Base-by-base conservation (phyloP, 345 rosid genomes). In the Populus davidiana region DNA sequence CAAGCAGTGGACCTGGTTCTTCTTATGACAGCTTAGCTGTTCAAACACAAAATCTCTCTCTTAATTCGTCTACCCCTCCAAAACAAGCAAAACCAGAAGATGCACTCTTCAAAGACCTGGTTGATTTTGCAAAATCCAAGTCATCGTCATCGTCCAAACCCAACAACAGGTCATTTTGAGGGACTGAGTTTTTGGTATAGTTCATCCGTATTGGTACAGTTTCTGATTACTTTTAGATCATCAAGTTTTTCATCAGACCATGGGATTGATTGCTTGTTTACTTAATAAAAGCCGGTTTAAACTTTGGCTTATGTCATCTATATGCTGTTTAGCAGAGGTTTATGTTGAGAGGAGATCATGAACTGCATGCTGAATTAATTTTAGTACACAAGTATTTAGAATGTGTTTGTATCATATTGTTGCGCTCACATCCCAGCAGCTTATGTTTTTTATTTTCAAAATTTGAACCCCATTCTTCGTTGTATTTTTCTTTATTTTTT, bases 71-170 rank as follows among this genome's bases (percentile, higher is more conserved):
- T 9, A 25, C 87, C 36, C 88, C 89, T 21, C 77, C 87, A 75
- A 89, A 87, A 79, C 86, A 91, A 79, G 87, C 77, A 49, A 91
- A 90, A 82, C 91, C 91, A 41, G 98, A 96, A 81, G 98, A 92
- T 80, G 91, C 83, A 61, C 93, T 96, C 72, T 93, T 96, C 87
- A 90, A 92, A 83, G 99, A 93, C 83, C 86, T 96, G 64, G 85
- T 96, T 56, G 99, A 93, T 80, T 92, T 93, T 81, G 93, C 97
- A 0, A 96, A 87, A 86, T 84, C 95, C 83, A 96, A 93, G 88
- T 83, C 98, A 13, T 89, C 97, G 1, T 81, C 97, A 47, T 70
- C 96, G 1, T 80, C 94, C 78, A 96, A 91, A 76, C 87, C 94
- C 74, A 85, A 82, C 76, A 87, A 84, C 78, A 89, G 90, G 72